These are phyloP conservation scores for Penicillium herquei DNA, from an alignment of 495 filamentous ascomycete genomes.

Conservation along the genomic window DNA sequence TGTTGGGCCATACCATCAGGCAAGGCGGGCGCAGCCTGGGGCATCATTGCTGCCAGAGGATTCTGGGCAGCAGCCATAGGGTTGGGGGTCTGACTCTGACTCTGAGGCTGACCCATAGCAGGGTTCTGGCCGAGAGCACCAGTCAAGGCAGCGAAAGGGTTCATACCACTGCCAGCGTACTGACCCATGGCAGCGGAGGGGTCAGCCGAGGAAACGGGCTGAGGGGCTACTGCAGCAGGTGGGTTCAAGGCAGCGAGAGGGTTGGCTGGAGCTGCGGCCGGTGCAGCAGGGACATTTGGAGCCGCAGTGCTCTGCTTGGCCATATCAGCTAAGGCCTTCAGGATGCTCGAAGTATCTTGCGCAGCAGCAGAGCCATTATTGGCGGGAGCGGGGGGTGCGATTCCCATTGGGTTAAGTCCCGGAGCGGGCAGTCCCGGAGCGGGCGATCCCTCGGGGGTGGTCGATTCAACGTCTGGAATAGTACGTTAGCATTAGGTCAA, in stretches of 20 bases:
- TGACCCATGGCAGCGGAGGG: conserved; percentile 55
- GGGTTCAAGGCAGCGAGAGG: conserved; percentile 55
- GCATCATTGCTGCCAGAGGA: conserved; percentile 48
- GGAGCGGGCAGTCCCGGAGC: conserved; percentile 75
- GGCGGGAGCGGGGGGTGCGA: conserved; percentile 39
- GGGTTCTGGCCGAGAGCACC: conserved; percentile 37
- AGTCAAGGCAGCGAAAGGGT: conserved; percentile 46
- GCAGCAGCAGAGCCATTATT: conserved; percentile 36
- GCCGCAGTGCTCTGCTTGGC: conserved; percentile 74
- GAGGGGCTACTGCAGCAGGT: conserved; percentile 42
- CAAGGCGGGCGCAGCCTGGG: conserved; percentile 35
- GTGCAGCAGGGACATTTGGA: conserved; percentile 51
- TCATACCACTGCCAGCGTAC: conserved; percentile 50
- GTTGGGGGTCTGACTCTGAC: conserved; percentile 41
- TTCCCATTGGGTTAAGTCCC: conserved; percentile 39
- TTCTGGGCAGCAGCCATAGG: conserved; percentile 40
- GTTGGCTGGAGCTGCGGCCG: conserved; percentile 49
- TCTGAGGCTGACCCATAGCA: conserved; percentile 49
- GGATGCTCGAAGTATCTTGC: conserved; percentile 67
- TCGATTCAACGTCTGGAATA: conserved; percentile 59
- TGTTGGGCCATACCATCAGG: conserved; percentile 55
- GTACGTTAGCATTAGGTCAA: conserved; percentile 18
- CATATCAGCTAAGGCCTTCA: conserved; percentile 82
- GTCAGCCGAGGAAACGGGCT: conserved; percentile 47
- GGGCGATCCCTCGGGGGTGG: conserved; percentile 78